Conservation (phyloP, 1,284 basidiomycete species). For the Sporisorium scitamineum region DNA sequence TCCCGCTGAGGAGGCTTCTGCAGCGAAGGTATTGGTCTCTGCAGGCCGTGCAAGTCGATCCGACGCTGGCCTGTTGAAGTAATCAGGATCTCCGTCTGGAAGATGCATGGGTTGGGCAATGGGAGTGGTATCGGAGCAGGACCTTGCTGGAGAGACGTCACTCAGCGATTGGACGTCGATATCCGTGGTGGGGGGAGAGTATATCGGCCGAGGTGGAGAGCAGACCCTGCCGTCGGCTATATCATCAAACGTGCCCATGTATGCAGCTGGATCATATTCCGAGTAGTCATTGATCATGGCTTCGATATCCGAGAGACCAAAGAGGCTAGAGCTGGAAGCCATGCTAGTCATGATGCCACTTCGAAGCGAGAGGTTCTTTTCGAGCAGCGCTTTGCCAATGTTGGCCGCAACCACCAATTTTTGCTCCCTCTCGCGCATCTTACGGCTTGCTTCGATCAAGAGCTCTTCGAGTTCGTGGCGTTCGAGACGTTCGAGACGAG, state of each 20-base stretch:
- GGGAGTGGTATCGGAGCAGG: constrained; percentile 31
- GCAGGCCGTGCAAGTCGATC: background rate
- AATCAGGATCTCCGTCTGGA: constrained; percentile 14
- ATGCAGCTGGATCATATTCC: background rate
- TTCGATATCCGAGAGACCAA: constrained; percentile 34
- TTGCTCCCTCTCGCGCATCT: constrained; percentile 58
- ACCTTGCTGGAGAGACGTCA: constrained; percentile 19
- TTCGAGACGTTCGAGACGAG: constrained; percentile 49
- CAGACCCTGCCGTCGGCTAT: no score
- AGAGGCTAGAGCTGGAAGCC: constrained; percentile 40
- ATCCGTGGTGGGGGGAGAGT: constrained; percentile 57
- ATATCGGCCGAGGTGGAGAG: constrained; percentile 15
- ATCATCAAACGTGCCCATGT: background rate
- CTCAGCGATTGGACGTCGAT: constrained; percentile 25
- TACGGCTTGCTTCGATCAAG: constrained; percentile 55
- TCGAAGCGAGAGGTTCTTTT: constrained; percentile 59
- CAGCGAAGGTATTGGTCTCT: background rate
- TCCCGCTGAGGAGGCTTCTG: background rate
- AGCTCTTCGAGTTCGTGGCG: constrained; percentile 59
- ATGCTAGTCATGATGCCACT: constrained; percentile 54
- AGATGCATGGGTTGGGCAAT: constrained; percentile 17
- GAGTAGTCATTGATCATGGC: constrained; percentile 33
- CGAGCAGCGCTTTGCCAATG: constrained; percentile 62
- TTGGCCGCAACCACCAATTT: constrained; percentile 62
- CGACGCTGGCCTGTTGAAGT: constrained; percentile 23